These are phyloP conservation scores for Rhexocercosporidium sp. DNA, from an alignment of 2,329 filamentous ascomycete genomes.

Conservation along the genomic window DNA sequence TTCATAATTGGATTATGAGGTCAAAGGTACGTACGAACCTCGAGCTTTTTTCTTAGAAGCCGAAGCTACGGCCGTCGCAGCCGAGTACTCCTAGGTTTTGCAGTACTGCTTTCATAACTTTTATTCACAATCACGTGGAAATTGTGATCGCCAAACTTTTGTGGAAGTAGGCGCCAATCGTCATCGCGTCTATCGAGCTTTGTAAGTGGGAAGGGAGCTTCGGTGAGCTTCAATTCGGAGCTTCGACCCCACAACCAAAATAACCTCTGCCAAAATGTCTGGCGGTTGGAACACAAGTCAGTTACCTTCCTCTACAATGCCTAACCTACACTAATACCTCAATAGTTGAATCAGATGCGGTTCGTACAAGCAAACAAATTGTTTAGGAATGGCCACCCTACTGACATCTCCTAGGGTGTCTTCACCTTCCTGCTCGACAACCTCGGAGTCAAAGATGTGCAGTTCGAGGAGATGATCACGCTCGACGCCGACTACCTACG, in stretches of 20 bases:
- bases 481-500: constrained; percentile 79
- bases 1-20: not conserved
- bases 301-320: constrained; percentile 36
- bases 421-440: constrained; percentile 96
- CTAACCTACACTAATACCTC: constrained; percentile 25
- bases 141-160: not conserved
- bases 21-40: not conserved
- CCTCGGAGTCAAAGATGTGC: constrained; percentile 89
- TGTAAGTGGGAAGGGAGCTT: constrained; percentile 1
- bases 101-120: not conserved
- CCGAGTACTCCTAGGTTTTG: not conserved
- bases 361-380: constrained; percentile 51
- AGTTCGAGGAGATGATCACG: constrained; percentile 94
- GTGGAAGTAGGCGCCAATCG: not conserved
- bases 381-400: not conserved
- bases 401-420: constrained; percentile 66
- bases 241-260: not conserved
- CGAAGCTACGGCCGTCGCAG: not conserved
- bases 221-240: not conserved
- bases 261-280: constrained; percentile 58
- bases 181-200: constrained; percentile 1
- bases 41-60: too few species aligned
- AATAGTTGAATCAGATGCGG: constrained; percentile 88
- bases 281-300: constrained; percentile 93
- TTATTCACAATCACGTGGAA: constrained; percentile 11